Evolutionary conservation across 495 filamentous ascomycete genomes (phyloP), one percentile per base, ranked within the genome.

Genomic region (Podospora pseudoanserina): DNA sequence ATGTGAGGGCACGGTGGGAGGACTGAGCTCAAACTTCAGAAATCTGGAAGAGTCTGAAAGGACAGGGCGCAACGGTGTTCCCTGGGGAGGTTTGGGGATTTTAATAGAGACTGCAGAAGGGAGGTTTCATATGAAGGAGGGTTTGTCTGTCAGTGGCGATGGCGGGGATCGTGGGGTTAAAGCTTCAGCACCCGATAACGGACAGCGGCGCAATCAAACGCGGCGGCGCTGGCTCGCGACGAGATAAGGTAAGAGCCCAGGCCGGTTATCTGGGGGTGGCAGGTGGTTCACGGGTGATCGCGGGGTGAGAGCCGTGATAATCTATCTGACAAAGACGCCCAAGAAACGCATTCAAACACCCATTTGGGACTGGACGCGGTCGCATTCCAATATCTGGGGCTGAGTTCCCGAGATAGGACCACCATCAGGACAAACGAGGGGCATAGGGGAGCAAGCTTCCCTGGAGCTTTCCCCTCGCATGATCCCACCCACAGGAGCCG

Each of bases 121-220:
- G 23, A 20, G 18, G n/a, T 58, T 58, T 58, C 55, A 58, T 19
- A 58, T 58, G 55, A 34, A 64, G 23, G 28, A 54, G 20, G 60
- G 60, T 28, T 23, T 4, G 9, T 30, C 28, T 18, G 20, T 32
- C 30, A 34, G 60, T 57, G 53, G 56, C 27, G 26, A n/a, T n/a
- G 3, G 66, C 23, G 66, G 66, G 66, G 49, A 44, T 64, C 53
- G 60, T 64, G 27, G 61, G 60, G 30, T 64, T 68, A 64, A 39
- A 68, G 44, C 23, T 34, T 59, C 30, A 57, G 28, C n/a, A 19
- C 28, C n/a, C 66, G 66, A 64, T 68, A 64, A 68, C 60, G 49
- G 66, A 58, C 55, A 19, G 55, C 20, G 16, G n/a, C 54, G 54
- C 54, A 56, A 18, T 20, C 54, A 56, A 56, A 15, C 54, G 30